phyloP scores from a whole-genome alignment of 208 protist species.

The Perkinsela sp. region DNA sequence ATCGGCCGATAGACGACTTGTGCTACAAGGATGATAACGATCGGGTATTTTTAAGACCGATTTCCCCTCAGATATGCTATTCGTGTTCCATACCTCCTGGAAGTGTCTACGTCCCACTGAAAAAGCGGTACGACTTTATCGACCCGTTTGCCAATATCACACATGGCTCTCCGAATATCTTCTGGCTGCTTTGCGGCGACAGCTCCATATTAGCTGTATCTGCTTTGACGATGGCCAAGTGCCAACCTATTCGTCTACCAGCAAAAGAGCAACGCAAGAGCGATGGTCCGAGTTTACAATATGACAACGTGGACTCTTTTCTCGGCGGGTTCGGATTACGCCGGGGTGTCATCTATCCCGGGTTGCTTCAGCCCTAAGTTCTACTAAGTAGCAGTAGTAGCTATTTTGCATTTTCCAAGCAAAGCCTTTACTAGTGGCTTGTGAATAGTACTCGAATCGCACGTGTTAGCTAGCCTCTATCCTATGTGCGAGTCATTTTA shows the following conservation, averaged over 20 bases:
- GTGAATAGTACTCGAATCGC: too few relatives aligned
- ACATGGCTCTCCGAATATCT: background rate
- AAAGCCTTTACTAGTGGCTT: too few relatives aligned
- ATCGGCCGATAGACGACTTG: background rate
- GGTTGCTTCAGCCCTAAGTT: background rate
- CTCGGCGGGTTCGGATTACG: background rate
- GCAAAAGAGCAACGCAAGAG: too few relatives aligned
- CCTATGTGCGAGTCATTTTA: too few relatives aligned
- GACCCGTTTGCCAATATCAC: background rate
- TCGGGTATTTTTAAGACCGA: background rate
- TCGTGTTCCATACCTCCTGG: background rate
- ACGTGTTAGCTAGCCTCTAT: too few relatives aligned
- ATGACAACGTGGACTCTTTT: background rate
- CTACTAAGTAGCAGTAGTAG: too few relatives aligned
- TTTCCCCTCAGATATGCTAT: background rate
- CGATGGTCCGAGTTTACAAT: background rate
- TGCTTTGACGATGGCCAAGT: background rate
- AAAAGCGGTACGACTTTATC: background rate
- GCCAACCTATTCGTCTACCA: background rate
- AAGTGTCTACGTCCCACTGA: background rate
- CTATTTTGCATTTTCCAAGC: too few relatives aligned
- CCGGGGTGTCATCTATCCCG: background rate
- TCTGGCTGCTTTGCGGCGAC: background rate
- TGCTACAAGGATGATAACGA: background rate
- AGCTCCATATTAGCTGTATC: background rate